Base-by-base conservation (phyloP, 208 protist genomes). In the Leishmania tropica region DNA sequence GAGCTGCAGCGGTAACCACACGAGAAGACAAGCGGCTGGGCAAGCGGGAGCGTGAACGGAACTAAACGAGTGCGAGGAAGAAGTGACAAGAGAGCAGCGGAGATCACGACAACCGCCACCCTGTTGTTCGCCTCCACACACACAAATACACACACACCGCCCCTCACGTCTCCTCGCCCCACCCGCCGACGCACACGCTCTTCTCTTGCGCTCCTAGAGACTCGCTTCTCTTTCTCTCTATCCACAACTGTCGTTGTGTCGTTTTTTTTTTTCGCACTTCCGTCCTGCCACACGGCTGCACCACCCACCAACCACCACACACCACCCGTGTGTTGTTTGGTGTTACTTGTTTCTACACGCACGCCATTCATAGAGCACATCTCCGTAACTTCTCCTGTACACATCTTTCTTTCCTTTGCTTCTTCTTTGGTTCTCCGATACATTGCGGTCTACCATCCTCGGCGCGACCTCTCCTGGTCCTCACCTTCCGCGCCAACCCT, bases 351-450 rank as follows among this genome's bases (percentile, higher is more conserved):
- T 42, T 28, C n/a, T 71, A 28, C 54, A 71, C 75, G 58, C 58
- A 70, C 80, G 19, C 48, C 24, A 24, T 3, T 8, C 75, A 51
- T 78, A 48, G 71, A 74, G 37, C 64, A 72, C 53, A 73, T 28
- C 62, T 67, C 62, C 31, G 31, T 67, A 40, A 3, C n/a, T 37
- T 67, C n/a, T 37, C 13, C 24, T 37, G 48, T 35, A 74, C 37
- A 83, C n/a, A 73, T 56, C 17, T 48, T 21, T 73, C 21, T 45
- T 17, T 48, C 45, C 40, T 51, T n/a, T 48, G 6, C 17, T n/a
- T 31, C 17, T 51, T 37, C 31, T 2, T 31, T n/a, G n/a, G 10
- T 7, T 11, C 62, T 4, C 13, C 31, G 11, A 37, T 67, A 37
- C 31, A 21, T 67, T 31, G 58, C 58, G 58, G 62, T 24, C n/a